Conservation (phyloP, 257 asterid species). For the Mentha longifolia region DNA sequence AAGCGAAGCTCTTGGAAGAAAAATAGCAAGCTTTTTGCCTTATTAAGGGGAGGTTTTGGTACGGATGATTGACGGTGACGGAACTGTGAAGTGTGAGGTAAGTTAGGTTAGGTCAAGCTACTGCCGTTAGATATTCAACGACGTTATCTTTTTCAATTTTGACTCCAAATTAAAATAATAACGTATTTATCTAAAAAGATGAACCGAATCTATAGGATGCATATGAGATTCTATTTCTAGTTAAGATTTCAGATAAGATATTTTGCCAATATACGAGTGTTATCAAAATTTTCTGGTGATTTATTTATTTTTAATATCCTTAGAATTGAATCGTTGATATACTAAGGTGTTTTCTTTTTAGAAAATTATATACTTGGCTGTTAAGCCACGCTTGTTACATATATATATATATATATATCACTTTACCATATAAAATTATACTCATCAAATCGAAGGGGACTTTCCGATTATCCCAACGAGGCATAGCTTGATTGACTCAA, state of each 20-base stretch:
- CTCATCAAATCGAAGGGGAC: no score
- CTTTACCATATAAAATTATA: no score
- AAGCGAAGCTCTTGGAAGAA: background rate
- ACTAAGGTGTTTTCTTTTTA: no score
- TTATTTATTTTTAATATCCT: no score
- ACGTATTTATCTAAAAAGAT: background rate
- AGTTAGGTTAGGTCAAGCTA: background rate
- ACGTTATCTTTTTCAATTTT: background rate
- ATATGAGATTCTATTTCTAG: background rate
- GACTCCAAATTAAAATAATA: background rate
- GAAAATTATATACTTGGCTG: no score
- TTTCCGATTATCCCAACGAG: no score
- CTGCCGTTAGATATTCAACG: background rate
- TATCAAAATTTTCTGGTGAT: no score
- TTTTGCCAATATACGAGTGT: no score
- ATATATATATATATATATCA: no score
- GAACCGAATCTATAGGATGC: background rate
- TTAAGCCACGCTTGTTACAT: no score
- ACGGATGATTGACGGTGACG: conserved; percentile 10
- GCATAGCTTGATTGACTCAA: no score
- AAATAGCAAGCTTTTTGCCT: background rate
- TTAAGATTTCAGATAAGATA: background rate
- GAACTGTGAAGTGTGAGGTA: background rate
- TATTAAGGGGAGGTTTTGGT: background rate
- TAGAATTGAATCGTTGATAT: no score